phyloP scores from a whole-genome alignment of 768 basidiomycete genomes.

The Tylopilus subfusipes region DNA sequence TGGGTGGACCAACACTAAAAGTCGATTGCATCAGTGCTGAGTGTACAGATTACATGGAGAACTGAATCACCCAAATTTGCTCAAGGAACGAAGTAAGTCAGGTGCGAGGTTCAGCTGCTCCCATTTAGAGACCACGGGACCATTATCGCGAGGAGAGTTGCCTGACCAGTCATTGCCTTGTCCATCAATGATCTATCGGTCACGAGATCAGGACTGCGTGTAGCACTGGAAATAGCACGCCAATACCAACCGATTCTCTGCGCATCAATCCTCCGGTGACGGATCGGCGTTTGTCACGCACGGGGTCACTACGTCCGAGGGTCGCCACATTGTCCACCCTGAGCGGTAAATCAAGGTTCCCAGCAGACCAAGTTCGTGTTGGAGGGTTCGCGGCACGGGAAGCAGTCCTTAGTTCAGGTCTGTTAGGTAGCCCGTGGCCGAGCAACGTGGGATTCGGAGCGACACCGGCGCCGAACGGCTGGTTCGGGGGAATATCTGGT shows the following conservation, averaged over 20 bases:
- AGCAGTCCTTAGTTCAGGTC: slow-evolving; percentile 59
- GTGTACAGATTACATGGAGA: slow-evolving; percentile 3
- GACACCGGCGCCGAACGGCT: slow-evolving; percentile 35
- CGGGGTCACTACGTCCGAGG: slow-evolving; percentile 37
- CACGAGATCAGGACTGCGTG: slow-evolving; percentile 15
- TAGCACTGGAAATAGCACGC: slow-evolving; percentile 26
- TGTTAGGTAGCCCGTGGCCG: slow-evolving; percentile 60
- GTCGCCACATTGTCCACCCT: slow-evolving; percentile 43
- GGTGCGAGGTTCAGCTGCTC: slow-evolving; percentile 85
- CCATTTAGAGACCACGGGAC: slow-evolving; percentile 91
- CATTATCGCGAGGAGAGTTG: slow-evolving; percentile 60
- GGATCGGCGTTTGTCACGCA: slow-evolving; percentile 73
- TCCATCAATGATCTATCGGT: slow-evolving; percentile 49
- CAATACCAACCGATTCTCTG: slow-evolving; percentile 71
- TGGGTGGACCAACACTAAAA: slow-evolving; percentile 88
- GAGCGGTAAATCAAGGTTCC: slow-evolving; percentile 69
- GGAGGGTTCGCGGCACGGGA: slow-evolving; percentile 67
- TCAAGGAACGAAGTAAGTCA: slow-evolving; percentile 83
- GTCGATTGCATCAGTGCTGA: slow-evolving; percentile 13
- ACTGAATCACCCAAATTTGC: slow-evolving; percentile 83
- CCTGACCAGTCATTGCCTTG: slow-evolving; percentile 55
- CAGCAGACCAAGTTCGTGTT: slow-evolving; percentile 82
- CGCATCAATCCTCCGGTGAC: slow-evolving; percentile 59
- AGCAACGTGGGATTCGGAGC: slow-evolving; percentile 40
- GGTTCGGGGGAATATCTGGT: slow-evolving; percentile 46